Percentiles rank a stretch among this genome's conserved stretches.
phyloP scores from a whole-genome alignment of 345 rosid genomes.

The Laguncularia racemosa region DNA sequence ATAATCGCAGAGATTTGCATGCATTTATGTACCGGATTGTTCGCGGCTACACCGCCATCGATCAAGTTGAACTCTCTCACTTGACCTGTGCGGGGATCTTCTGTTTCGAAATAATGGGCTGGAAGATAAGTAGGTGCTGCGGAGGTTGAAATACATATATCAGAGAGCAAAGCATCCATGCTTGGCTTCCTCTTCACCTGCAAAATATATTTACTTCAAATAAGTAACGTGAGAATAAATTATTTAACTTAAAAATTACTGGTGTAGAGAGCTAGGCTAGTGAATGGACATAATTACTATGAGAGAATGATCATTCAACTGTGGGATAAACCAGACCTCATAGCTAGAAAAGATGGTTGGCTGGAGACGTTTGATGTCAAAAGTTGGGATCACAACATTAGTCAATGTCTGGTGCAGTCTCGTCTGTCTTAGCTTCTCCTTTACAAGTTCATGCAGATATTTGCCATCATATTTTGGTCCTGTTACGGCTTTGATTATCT shows the following conservation, averaged over 20 bases:
- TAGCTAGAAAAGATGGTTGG: slow-evolving; percentile 40
- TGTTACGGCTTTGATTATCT: slow-evolving; percentile 20
- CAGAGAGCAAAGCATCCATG: slow-evolving; percentile 16
- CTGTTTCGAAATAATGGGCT: slow-evolving; percentile 15
- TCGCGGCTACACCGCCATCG: slow-evolving; percentile 31
- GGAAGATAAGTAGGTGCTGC: slow-evolving; percentile 31
- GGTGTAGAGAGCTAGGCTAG: too few species aligned
- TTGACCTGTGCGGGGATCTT: slow-evolving; percentile 7
- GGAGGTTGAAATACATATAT: slow-evolving; percentile 20
- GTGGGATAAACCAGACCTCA: slow-evolving; percentile 15
- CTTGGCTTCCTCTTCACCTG: slow-evolving; percentile 10
- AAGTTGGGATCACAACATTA: slow-evolving; percentile 44
- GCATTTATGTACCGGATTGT: slow-evolving; percentile 20
- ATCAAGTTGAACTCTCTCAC: slow-evolving; percentile 20
- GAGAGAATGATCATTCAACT: too few species aligned
- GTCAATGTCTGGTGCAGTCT: slow-evolving; percentile 30
- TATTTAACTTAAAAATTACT: neutral
- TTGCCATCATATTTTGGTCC: slow-evolving; percentile 52
- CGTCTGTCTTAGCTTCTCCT: slow-evolving; percentile 28
- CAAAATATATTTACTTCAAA: neutral
- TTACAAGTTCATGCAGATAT: slow-evolving; percentile 22
- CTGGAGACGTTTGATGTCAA: slow-evolving; percentile 44
- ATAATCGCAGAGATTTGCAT: too few species aligned
- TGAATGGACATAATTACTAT: too few species aligned
- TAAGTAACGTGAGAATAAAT: neutral